Base-by-base conservation (phyloP, 257 asterid genomes). In the Capsicum pubescens region DNA sequence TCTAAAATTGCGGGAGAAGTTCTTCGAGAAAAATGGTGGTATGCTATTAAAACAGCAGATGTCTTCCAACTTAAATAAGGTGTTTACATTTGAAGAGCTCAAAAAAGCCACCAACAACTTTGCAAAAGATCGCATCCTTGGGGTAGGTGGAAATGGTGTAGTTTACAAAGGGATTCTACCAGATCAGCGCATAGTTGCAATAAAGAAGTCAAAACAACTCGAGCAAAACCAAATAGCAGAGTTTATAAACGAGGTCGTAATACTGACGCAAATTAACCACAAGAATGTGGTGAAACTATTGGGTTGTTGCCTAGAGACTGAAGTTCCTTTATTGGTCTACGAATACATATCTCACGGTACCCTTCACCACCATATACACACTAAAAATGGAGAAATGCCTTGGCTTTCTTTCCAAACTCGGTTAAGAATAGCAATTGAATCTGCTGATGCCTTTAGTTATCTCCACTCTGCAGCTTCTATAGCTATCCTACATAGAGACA, bases 121-220 rank as follows among this genome's bases (percentile, higher is more conserved):
- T 46, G 52, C 56, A 8, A 42, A 70, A 70, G 78, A 70, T 42
- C 16, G 78, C 16, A 70, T 42, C 21, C 56, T 42, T 70, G 78
- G 78, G 42, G 78, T 17, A 16, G 78, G 78, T 9, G 78, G 35
- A 42, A 70, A 16, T 70, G 78, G 56, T 46, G 14, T 70, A 42
- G 78, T 70, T 42, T 70, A 17, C 78, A 70, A 42, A 70, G 56
- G 26, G 12, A 14, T 70, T 70, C 56, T 70, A 17, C 56, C 55
- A 70, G 56, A 42, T 42, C 78, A 69, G 9, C 55, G 78, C 55
- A 46, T 69, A 69, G 78, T 42, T 69, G 78, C 78, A 69, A 69
- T 69, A 32, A 69, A 69, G 78, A 69, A 42, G 50, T 42, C 79
- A 42, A 70, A 70, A 67, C 46, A 66, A 8, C 74, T 66, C 2